Base-by-base conservation (phyloP, 2,329 filamentous ascomycete species). In the Blastomyces emzantsi region DNA sequence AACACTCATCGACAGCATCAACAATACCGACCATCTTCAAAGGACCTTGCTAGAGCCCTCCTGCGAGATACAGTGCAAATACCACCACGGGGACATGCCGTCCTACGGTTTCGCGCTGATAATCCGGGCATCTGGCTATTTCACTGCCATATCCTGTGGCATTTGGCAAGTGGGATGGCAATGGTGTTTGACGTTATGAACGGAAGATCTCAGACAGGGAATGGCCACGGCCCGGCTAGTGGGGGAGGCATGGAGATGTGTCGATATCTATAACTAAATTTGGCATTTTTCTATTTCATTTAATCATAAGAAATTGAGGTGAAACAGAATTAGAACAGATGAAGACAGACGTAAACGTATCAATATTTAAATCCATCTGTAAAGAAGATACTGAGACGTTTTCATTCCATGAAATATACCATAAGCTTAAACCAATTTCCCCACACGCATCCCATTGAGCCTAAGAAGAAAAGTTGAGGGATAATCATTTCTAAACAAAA, bases 121-220 rank as follows among this genome's bases (percentile, higher is more conserved):
- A 84, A 84, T 68, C 82, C 82, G 0, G 82, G 82, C 22, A 76
- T 82, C 41, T 85, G 81, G 74, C 70, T 84, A 51, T 80, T 85
- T 73, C 83, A 85, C 71, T 85, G 83, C 72, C 83, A 85, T 72
- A 82, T 85, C 60, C 81, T 84, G 67, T 85, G 82, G 84, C 85
- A 87, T 69, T 60, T 72, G 64, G 77, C 73, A 0, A 76, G 73
- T 36, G 78, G 79, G 1, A 79, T 79, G 76, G 75, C 75, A 1
- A 79, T 80, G 73, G 63, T 76, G 8, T 66, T 76, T 47, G 72
- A 76, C 69, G 69, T 74, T 22, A 70, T 71, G 64, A 54, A 54
- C 33, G 49, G n/a, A n/a, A n/a, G n/a, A 13, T 39, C 15, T 61
- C 30, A 49, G 5, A 30, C 7, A 22, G 33, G 47, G n/a, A 28